These are phyloP conservation scores for Syzygium jambos DNA, from an alignment of 345 rosid species.

Conservation along the genomic window DNA sequence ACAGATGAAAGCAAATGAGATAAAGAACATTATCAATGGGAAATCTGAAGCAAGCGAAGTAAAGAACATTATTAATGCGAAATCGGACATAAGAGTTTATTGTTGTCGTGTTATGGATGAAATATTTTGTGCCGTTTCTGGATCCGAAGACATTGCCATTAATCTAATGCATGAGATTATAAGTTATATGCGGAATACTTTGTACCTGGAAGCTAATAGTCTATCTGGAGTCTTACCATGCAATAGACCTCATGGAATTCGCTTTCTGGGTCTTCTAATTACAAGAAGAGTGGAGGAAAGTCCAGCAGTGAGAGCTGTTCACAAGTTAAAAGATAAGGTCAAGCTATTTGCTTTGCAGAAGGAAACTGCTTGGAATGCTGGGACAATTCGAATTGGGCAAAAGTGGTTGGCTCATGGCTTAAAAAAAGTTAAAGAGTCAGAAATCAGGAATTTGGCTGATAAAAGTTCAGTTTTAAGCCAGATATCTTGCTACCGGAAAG, in stretches of 20 bases:
- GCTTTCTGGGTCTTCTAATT: slow-evolving; percentile 58
- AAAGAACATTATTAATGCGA: slow-evolving; percentile 9
- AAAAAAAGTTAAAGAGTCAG: slow-evolving; percentile 89
- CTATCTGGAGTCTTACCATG: slow-evolving; percentile 36
- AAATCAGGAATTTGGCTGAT: slow-evolving; percentile 72
- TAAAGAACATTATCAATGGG: slow-evolving; percentile 8
- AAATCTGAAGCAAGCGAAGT: slow-evolving; percentile 25
- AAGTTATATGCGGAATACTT: slow-evolving; percentile 32
- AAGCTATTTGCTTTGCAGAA: slow-evolving; percentile 56
- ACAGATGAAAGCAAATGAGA: slow-evolving; percentile 43
- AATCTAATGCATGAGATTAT: slow-evolving; percentile 45
- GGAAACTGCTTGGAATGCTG: slow-evolving; percentile 77
- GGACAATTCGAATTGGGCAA: slow-evolving; percentile 67
- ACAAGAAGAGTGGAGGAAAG: slow-evolving; percentile 48
- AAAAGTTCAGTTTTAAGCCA: slow-evolving; percentile 50
- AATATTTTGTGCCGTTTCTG: slow-evolving; percentile 65
- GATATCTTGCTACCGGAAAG: slow-evolving; percentile 63
- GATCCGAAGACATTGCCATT: slow-evolving; percentile 48
- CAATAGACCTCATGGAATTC: slow-evolving; percentile 38
- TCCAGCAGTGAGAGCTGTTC: slow-evolving; percentile 61
- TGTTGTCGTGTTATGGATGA: slow-evolving; percentile 85
- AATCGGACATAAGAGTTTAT: slow-evolving; percentile 35
- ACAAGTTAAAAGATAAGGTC: slow-evolving; percentile 85
- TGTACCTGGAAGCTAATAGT: slow-evolving; percentile 42
- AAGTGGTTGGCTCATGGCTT: slow-evolving; percentile 91